Evolutionary conservation across 1,284 basidiomycete genomes (phyloP), one percentile per base, ranked within the genome.

Genomic region (Papiliotrema fonsecae): DNA sequence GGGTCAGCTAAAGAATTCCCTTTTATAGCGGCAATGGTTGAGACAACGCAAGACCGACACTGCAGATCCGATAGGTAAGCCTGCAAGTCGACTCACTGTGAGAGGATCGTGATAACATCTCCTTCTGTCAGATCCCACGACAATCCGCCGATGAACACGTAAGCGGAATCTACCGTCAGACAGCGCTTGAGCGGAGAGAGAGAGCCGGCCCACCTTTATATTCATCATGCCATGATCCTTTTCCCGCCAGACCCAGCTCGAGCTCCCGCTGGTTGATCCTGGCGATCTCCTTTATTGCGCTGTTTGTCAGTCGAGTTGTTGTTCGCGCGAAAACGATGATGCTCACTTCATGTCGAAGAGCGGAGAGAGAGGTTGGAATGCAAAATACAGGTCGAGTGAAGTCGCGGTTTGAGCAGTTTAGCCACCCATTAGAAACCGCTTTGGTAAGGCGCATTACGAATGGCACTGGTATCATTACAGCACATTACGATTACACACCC

Each of bases 31-130:
- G 31, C 14, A 42, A 34, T 14, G 25, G 22, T 24, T 24, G 21
- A 18, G 19, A 30, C 24, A 31, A 44, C 24, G 22, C 43, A 38
- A n/a, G n/a, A n/a, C n/a, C n/a, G n/a, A n/a, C n/a, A n/a, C n/a
- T n/a, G n/a, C n/a, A n/a, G n/a, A n/a, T n/a, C n/a, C n/a, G n/a
- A n/a, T n/a, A n/a, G n/a, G n/a, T n/a, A 22, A 25, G 21, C 3
- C 9, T 4, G 41, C 16, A 28, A 18, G 42, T 18, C 7, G 13
- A 43, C 87, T 72, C 64, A 93, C 88, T 99, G 96, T 13, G 93
- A 97, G 75, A 97, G 94, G 58, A 98, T 92, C 16, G 92, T 84
- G 58, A 98, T 88, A 22, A 98, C 90, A 70, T 99, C 96, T 53
- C 96, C 96, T 74, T 99, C 96, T 2, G 94, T 97, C 45, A 98